Base-by-base conservation (phyloP, 768 basidiomycete genomes). In the Suillus americanus region DNA sequence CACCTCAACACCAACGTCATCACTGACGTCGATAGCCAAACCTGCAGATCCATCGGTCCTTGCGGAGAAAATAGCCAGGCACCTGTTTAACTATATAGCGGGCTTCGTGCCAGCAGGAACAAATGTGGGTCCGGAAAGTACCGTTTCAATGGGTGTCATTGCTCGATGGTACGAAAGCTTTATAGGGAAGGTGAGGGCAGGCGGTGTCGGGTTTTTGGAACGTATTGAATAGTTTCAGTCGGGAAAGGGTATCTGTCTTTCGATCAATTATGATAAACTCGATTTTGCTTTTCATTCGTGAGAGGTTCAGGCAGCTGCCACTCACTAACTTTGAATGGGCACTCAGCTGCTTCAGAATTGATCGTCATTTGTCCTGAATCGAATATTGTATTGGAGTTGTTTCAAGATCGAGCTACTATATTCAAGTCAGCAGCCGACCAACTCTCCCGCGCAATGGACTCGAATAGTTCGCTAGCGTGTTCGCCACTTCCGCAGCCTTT, bases 81-180 rank as follows among this genome's bases (percentile, higher is more conserved):
- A 94, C 71, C 77, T 94, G 63, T 83, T 92, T 73, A 91, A 91
- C 68, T 93, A 91, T 67, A 67, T 93, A 7, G 85, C 88, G 8
- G 84, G 90, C 1, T 94, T 93, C 68, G 79, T 79, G 4, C 69
- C 74, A 38, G 80, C 82, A 20, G 77, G 78, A 1, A 71, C 71
- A 6, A 66, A 71, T 18, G 66, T 87, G 28, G 79, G 81, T 3
- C 82, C 82, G 1, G 85, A 88, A 55, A 80, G 81, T 25, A 73
- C 81, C 65, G 79, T 92, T 3, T 89, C 89, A 9, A 85, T 93
- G 83, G 81, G 77, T 53, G 61, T 89, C 35, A 80, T 92, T 35
- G 80, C 79, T 60, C 87, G 79, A 69, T 92, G 91, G 91, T 91
- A 91, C 71, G 90, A 92, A 46, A 83, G 46, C 62, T 88, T 92